Evolutionary conservation across 2,329 filamentous ascomycete species (phyloP), one percentile per base, ranked within the genome.

Genomic region (Ceratocystis destructans): DNA sequence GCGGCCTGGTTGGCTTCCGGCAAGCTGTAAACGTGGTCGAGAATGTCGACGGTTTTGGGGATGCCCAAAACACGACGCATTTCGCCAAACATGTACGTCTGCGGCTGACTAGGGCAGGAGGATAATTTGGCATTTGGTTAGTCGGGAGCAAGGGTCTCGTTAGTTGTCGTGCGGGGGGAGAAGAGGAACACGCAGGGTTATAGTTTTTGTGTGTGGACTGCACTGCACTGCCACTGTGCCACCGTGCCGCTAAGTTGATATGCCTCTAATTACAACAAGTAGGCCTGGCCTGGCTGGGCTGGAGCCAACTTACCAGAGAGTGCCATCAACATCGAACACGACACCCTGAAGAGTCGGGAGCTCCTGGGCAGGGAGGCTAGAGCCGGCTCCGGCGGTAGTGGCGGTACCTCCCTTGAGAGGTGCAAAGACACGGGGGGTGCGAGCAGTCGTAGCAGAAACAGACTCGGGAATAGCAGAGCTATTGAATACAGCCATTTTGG

Each of bases 321-420:
- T 99, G 2, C 93, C 93, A 75, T 99, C 93, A 69, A 99, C 89
- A 77, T 99, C 93, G 76, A 97, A 97, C 15, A 97, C 80, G 1
- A 87, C 76, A 2, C 85, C 85, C 68, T 79, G 79, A 33, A 88
- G 75, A 66, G 73, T 77, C 1, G 81, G 81, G 25, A 75, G 73
- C 10, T 41, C 37, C 4, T 41, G 37, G 37, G 10, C 37, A 41
- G 10, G 37, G 7, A 8, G 3, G 37, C 2, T 41, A 12, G 37
- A 41, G 7, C 37, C 37, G 37, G 10, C 37, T 3, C 37, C 37
- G 7, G 73, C 72, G 28, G 72, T 70, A 2, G 73, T 71, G 62
- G 69, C 64, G 8, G 71, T 70, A 5, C 74, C 75, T 22, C 74
- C 72, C 67, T 76, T 78, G 62, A 87, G 73, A 10, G 85, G 84